Conservation (phyloP, 2,329 filamentous ascomycete species). For the Magnaporthales sp. region DNA sequence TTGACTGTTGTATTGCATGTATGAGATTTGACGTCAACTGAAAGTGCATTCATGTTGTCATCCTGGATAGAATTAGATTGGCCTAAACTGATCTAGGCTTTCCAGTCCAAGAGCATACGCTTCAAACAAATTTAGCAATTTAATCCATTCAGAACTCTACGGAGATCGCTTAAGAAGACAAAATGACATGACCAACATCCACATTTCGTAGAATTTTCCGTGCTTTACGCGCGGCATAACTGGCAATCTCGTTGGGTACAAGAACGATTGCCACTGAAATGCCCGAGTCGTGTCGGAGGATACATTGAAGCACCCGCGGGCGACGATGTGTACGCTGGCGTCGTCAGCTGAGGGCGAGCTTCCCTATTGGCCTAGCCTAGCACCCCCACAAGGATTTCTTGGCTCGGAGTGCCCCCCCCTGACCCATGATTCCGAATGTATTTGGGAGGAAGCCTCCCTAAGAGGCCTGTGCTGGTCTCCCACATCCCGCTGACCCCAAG, state of each 20-base stretch:
- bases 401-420: background rate
- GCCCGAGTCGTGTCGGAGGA: background rate
- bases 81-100: no score
- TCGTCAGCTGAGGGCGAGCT: background rate
- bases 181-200: background rate
- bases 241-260: background rate
- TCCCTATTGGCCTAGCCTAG: background rate
- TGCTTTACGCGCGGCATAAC: background rate
- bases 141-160: background rate
- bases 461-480: background rate
- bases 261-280: background rate
- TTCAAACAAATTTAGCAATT: no score
- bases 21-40: no score
- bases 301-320: background rate
- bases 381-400: background rate
- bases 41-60: no score
- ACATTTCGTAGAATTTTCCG: background rate
- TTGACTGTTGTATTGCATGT: no score
- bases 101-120: no score
- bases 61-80: no score
- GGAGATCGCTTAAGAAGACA: background rate
- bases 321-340: no score
- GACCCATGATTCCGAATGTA: background rate
- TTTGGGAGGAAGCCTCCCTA: background rate
- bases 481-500: background rate